Evolutionary conservation across 768 basidiomycete species (phyloP).

Genomic region (Auriscalpium orientale): DNA sequence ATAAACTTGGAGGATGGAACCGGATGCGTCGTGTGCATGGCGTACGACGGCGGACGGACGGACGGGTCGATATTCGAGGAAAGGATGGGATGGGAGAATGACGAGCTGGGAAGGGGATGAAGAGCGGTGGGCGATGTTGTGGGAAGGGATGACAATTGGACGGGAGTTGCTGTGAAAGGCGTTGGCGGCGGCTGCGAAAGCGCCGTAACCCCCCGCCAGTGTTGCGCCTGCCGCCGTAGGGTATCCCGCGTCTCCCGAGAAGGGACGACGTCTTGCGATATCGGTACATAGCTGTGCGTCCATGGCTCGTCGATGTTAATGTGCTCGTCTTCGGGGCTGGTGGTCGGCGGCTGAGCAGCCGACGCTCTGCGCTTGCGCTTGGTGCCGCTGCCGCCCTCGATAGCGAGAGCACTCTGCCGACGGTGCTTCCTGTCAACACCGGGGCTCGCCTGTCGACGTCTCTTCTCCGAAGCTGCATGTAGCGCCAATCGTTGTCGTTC

Average conservation of each 20-base stretch:
- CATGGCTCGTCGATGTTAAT: constrained; percentile 43
- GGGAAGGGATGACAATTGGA: constrained; percentile 21
- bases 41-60: constrained; percentile 51
- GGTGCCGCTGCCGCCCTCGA: constrained; percentile 22
- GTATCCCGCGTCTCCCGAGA: constrained; percentile 37
- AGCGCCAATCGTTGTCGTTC: constrained; percentile 27
- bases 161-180: constrained; percentile 27
- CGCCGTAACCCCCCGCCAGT: constrained; percentile 66
- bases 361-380: constrained; percentile 1
- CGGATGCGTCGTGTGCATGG: constrained; percentile 54
- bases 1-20: constrained; percentile 51
- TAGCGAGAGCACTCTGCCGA: constrained; percentile 27
- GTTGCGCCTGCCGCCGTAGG: constrained; percentile 50
- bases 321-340: constrained; percentile 34
- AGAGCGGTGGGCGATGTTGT: constrained; percentile 22
- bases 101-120: constrained; percentile 25
- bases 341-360: constrained; percentile 14
- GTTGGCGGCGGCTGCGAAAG: constrained; percentile 26
- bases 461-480: constrained; percentile 18
- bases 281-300: constrained; percentile 38
- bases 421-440: constrained; percentile 32
- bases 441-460: constrained; percentile 29
- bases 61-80: constrained; percentile 32
- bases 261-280: constrained; percentile 38
- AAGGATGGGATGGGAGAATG: constrained; percentile 26